A percentile compares a stretch with the other conserved stretches of the same genome.
Conservation (phyloP, 352 stramenopile genomes). For the Globisporangium perplexum region DNA sequence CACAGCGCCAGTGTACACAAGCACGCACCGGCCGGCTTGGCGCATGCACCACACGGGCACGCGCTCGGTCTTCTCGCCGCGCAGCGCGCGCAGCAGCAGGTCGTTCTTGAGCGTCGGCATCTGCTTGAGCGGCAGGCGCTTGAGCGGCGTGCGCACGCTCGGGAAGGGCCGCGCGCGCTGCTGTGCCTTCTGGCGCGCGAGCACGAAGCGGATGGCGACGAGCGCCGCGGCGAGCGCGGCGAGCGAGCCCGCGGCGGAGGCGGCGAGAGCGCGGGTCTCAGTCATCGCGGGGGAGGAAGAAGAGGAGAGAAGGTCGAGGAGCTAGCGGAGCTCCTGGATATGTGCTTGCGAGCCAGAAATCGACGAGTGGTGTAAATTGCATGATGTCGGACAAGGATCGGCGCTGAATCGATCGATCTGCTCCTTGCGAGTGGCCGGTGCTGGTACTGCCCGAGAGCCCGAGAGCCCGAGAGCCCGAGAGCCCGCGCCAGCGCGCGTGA, state of each 20-base stretch:
- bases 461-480: no score
- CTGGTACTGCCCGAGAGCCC: no score
- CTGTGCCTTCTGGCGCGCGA: conserved; percentile 45
- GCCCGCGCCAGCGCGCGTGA: no score
- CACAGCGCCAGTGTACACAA: neutral
- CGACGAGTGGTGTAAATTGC: no score
- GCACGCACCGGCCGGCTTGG: conserved; percentile 92
- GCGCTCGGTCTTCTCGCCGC: conserved; percentile 84
- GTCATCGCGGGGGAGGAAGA: conserved; percentile 5
- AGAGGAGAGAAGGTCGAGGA: neutral
- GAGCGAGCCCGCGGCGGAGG: conserved; percentile 20
- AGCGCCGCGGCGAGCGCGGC: conserved; percentile 31
- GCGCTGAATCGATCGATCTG: no score
- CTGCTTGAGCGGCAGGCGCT: conserved; percentile 59
- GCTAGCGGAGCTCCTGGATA: neutral
- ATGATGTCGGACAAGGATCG: no score
- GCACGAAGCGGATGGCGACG: conserved; percentile 51
- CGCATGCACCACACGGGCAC: conserved; percentile 97
- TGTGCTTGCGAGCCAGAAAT: neutral
- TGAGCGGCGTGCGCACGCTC: conserved; percentile 55
- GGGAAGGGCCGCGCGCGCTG: conserved; percentile 52
- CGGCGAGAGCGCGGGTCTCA: conserved; percentile 6
- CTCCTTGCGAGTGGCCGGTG: no score
- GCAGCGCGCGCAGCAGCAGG: conserved; percentile 79
- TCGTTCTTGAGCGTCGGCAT: conserved; percentile 89